These are phyloP conservation scores for Mucor irregularis DNA, from an alignment of 371 early-diverging fungal genomes.

Conservation along the genomic window DNA sequence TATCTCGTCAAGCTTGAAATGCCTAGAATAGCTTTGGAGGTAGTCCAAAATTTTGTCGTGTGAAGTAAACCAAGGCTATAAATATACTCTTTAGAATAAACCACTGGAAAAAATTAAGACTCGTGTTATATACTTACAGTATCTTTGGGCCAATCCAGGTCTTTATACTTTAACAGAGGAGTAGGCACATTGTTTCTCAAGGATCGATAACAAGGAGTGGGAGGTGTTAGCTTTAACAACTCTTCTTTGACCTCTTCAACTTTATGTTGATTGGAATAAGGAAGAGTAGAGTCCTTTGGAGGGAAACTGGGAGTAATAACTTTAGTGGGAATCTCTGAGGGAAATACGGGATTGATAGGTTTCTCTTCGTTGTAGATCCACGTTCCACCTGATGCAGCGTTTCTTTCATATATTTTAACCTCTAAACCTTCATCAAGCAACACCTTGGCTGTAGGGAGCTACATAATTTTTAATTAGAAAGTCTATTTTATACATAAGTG, in stretches of 20 bases:
- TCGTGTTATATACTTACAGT: constrained; percentile 17
- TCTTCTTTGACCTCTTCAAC: constrained; percentile 1
- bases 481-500: background rate
- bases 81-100: background rate
- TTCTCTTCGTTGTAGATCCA: constrained; percentile 28
- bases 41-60: constrained; percentile 30
- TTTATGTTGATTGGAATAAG: background rate
- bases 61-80: constrained; percentile 32
- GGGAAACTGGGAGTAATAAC: constrained; percentile 15
- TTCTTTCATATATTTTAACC: constrained; percentile 38
- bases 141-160: constrained; percentile 16
- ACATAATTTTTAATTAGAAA: background rate
- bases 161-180: constrained; percentile 23
- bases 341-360: constrained; percentile 17
- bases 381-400: constrained; percentile 30
- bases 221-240: constrained; percentile 12
- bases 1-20: constrained; percentile 21
- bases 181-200: constrained; percentile 29
- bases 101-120: background rate
- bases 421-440: constrained; percentile 33
- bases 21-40: constrained; percentile 25
- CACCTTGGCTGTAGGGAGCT: constrained; percentile 38
- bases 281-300: background rate
- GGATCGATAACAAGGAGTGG: constrained; percentile 23
- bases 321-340: constrained; percentile 17